These are phyloP conservation scores for Solanum bulbocastanum DNA, from an alignment of 257 asterid genomes.

Conservation along the genomic window DNA sequence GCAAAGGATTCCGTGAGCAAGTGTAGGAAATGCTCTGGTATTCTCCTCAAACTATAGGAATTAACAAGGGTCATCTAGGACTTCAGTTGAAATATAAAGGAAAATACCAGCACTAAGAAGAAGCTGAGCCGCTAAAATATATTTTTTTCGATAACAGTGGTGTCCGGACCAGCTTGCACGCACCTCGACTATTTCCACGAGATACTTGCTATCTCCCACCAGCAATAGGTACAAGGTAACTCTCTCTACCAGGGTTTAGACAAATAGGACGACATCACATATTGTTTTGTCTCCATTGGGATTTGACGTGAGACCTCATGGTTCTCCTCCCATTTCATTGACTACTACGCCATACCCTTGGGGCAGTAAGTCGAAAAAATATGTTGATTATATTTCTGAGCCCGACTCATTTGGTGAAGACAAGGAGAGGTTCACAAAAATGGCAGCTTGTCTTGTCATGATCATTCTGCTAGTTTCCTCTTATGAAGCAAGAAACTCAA, in stretches of 20 bases:
- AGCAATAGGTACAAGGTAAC: neutral
- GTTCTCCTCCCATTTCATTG: neutral
- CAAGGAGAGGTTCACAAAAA: neutral
- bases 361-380: neutral
- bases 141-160: neutral
- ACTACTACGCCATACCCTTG: neutral
- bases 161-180: neutral
- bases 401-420: neutral
- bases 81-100: neutral
- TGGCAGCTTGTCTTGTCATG: neutral
- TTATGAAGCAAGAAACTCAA: neutral
- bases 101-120: neutral
- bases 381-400: neutral
- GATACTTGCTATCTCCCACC: neutral
- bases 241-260: neutral
- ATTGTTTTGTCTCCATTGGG: neutral
- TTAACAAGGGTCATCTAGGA: neutral
- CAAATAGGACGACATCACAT: neutral
- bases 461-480: neutral
- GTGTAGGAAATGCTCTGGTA: neutral
- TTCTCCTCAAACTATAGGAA: neutral
- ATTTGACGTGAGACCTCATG: neutral
- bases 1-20: neutral
- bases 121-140: neutral
- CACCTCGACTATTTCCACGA: neutral